A percentile compares a stretch with the other conserved stretches of the same genome.
phyloP scores from a whole-genome alignment of 148 eudicot species.

The Cornus controversa region DNA sequence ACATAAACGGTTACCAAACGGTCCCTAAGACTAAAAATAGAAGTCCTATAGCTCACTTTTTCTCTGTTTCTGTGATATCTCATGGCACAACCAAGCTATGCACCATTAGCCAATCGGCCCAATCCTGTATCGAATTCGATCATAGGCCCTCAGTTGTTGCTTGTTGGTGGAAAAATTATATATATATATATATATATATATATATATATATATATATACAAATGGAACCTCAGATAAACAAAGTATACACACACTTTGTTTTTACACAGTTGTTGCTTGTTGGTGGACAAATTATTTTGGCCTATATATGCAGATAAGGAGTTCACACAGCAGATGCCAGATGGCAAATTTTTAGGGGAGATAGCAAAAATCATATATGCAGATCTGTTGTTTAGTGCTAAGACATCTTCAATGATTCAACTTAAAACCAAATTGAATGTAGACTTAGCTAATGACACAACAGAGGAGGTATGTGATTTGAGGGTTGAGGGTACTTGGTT shows the following conservation, averaged over 20 bases:
- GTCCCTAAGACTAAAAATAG: no score
- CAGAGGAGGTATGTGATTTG: slow-evolving; percentile 27
- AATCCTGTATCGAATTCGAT: slow-evolving; percentile 15
- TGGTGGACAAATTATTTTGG: no score
- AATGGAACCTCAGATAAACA: no score
- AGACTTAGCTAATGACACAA: slow-evolving; percentile 22
- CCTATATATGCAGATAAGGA: slow-evolving; percentile 19
- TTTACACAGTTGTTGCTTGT: no score
- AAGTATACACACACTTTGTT: no score
- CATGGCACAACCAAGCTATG: no score
- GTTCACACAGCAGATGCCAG: slow-evolving; percentile 31
- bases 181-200: no score
- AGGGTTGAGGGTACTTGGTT: slow-evolving; percentile 27
- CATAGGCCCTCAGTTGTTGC: slow-evolving; percentile 27
- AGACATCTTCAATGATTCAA: slow-evolving; percentile 26
- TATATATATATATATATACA: no score
- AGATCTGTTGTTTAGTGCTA: slow-evolving; percentile 28
- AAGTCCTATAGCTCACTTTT: no score
- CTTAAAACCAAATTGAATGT: slow-evolving; percentile 24
- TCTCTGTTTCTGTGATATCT: no score
- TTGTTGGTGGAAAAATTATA: no score
- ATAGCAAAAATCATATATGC: slow-evolving; percentile 19
- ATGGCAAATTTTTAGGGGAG: slow-evolving; percentile 41
- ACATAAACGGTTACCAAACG: no score
- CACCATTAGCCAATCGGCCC: background rate